Conservation (phyloP, 805 yeast genomes). For the Maudiozyma turicensis region DNA sequence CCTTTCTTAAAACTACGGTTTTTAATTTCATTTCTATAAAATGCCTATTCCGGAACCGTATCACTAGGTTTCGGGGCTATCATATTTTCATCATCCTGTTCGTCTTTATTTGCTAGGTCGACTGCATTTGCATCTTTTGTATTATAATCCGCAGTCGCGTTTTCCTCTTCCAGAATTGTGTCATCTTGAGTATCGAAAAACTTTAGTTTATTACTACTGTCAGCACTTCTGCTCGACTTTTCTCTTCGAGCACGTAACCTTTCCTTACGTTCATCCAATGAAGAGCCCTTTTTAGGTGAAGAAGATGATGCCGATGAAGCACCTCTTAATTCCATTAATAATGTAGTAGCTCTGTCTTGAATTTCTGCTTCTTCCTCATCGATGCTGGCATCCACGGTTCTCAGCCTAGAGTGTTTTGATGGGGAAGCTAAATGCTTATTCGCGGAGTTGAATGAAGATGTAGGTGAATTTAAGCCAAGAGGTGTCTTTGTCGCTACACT, state of each 20-base stretch:
- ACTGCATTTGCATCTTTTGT: too few relatives aligned
- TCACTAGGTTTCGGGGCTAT: too few relatives aligned
- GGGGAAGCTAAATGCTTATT: neutral
- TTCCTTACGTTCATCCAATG: constrained; percentile 21
- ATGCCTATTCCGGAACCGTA: too few relatives aligned
- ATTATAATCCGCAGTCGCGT: neutral
- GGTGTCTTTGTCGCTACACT: constrained; percentile 6
- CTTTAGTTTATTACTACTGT: constrained; percentile 9
- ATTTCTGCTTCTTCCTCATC: constrained; percentile 25
- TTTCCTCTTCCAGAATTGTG: neutral
- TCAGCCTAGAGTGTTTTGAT: neutral
- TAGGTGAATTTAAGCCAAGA: neutral
- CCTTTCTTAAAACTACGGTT: too few relatives aligned
- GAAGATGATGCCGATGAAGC: constrained; percentile 8
- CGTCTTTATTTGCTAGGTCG: too few relatives aligned
- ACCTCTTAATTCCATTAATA: constrained; percentile 52
- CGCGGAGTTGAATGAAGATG: neutral
- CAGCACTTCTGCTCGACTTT: constrained; percentile 8
- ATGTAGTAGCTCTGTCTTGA: constrained; percentile 46
- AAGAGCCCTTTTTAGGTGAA: constrained; percentile 17
- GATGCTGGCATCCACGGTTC: neutral
- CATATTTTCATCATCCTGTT: too few relatives aligned
- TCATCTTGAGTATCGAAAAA: constrained; percentile 7
- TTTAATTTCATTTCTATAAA: too few relatives aligned
- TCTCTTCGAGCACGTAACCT: constrained; percentile 22